Percentiles rank a stretch among this genome's conserved stretches.
These are phyloP conservation scores for Lachnellula hyalina DNA, from an alignment of 2,329 filamentous ascomycete genomes.

Conservation along the genomic window DNA sequence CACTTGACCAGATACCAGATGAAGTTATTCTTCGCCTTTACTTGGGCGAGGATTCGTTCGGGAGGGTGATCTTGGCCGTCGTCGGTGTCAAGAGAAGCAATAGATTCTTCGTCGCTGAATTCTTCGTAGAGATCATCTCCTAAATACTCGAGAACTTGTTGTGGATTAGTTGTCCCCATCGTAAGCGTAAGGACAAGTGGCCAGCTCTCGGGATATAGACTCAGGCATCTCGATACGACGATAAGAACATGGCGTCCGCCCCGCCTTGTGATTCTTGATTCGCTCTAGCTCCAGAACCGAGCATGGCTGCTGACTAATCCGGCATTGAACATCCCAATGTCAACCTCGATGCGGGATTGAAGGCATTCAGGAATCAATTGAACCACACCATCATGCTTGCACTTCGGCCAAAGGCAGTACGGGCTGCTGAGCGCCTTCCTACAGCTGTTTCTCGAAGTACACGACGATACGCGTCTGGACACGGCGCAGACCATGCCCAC, in stretches of 20 bases:
- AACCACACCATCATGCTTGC: conserved; percentile 30
- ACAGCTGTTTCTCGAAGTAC: conserved; percentile 11
- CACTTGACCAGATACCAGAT: conserved; percentile 32
- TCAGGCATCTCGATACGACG: background rate
- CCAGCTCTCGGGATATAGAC: background rate
- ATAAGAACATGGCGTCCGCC: conserved; percentile 1
- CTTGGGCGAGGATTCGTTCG: conserved; percentile 29
- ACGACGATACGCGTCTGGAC: conserved; percentile 21
- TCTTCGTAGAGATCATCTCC: conserved; percentile 21
- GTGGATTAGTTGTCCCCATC: conserved; percentile 19
- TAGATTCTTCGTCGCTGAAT: conserved; percentile 25
- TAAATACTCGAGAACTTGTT: conserved; percentile 11
- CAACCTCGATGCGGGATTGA: conserved; percentile 12
- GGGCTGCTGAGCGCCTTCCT: conserved; percentile 23
- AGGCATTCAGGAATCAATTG: conserved; percentile 22
- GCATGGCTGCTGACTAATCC: conserved; percentile 3
- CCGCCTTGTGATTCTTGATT: background rate
- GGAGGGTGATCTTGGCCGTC: conserved; percentile 28
- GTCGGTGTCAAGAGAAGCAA: conserved; percentile 29
- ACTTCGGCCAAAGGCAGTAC: conserved; percentile 29
- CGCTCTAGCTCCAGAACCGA: too few species aligned
- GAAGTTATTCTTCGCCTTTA: conserved; percentile 18
- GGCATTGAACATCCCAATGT: background rate
- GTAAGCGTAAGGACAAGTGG: conserved; percentile 29
- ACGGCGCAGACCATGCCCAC: conserved; percentile 22